phyloP scores from a whole-genome alignment of 306 rosid genomes.

The Clitoria ternatea region DNA sequence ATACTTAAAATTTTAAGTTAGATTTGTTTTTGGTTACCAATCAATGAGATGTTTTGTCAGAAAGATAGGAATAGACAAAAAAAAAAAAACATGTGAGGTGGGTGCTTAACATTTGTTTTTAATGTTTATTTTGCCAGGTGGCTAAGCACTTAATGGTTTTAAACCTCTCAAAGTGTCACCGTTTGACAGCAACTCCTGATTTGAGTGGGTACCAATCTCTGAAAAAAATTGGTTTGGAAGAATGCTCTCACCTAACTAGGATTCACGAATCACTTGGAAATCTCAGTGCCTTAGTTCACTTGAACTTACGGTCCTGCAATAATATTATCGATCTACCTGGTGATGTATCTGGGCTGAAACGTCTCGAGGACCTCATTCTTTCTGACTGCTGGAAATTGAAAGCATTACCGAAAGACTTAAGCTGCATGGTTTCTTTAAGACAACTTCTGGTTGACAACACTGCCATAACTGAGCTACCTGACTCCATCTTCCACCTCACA shows the following conservation, averaged over 20 bases:
- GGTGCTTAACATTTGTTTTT: not conserved
- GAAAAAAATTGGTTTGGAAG: conserved; percentile 37
- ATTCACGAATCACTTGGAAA: conserved; percentile 48
- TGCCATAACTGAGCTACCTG: conserved; percentile 39
- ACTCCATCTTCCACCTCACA: conserved; percentile 39
- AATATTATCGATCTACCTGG: conserved; percentile 37
- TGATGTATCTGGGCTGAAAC: conserved; percentile 47
- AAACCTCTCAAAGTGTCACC: conserved; percentile 34
- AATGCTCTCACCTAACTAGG: conserved; percentile 23
- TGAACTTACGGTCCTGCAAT: conserved; percentile 33
- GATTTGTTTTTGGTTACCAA: too few species aligned
- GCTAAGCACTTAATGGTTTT: conserved; percentile 36
- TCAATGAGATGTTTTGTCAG: too few species aligned
- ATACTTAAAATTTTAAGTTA: too few species aligned
- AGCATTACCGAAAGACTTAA: conserved; percentile 41
- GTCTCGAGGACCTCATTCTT: conserved; percentile 42
- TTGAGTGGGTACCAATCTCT: conserved; percentile 33
- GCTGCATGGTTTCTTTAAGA: conserved; percentile 44
- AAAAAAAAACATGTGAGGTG: too few species aligned
- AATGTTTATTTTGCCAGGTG: conserved; percentile 30
- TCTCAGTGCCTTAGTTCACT: conserved; percentile 27
- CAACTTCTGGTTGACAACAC: conserved; percentile 41
- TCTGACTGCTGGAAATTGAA: conserved; percentile 35
- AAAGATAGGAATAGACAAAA: too few species aligned
- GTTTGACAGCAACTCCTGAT: conserved; percentile 41